Base-by-base conservation (phyloP, 1,284 basidiomycete genomes). In the Takashimella tepidaria region DNA sequence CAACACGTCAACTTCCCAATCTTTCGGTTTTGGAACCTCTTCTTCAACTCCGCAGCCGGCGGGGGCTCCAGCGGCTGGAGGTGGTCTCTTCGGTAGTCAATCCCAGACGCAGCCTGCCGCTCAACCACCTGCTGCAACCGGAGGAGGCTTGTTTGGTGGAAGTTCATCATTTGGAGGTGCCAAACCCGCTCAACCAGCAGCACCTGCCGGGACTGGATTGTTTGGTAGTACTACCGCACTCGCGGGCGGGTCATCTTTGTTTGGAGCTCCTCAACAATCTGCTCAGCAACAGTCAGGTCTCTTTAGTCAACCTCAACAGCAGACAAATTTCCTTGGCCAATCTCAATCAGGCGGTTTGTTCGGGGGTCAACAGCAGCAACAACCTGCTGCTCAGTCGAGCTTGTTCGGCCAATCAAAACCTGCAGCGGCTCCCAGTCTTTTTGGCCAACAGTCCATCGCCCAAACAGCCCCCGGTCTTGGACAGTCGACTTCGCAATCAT, bases 21-120 rank as follows among this genome's bases (percentile, higher is more conserved):
- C 66, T 13, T 69, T 68, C 44, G 62, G 60, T 10, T 69, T 69
- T n/a, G 64, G 64, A 21, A 42, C 43, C 12, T 16, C 31, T 8
- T 8, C 60, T 3, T 20, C 55, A 24, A 43, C 55, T 44, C 45
- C 48, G n/a, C 55, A 42, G 52, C 57, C 37, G 37, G 57, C 57
- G 37, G 26, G 49, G 0, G n/a, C 46, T 0, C 48, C 49, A 5
- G 27, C 54, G 20, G 12, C 50, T 6, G 58, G 54, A 19, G 51
- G 52, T 13, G 50, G 61, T 20, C 40, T 58, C 27, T 57, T 58
- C 48, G 58, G 58, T 8, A 42, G 46, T 16, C 5, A 22, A 24
- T 47, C 45, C 16, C 31, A 37, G 16, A 16, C 31, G 2, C 45
- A 56, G 41, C 55, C 53, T 26, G 55, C 54, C 3, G 45, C 49